Base-by-base conservation (phyloP, 2,329 filamentous ascomycete genomes). In the Phaeosphaeriaceae sp. region DNA sequence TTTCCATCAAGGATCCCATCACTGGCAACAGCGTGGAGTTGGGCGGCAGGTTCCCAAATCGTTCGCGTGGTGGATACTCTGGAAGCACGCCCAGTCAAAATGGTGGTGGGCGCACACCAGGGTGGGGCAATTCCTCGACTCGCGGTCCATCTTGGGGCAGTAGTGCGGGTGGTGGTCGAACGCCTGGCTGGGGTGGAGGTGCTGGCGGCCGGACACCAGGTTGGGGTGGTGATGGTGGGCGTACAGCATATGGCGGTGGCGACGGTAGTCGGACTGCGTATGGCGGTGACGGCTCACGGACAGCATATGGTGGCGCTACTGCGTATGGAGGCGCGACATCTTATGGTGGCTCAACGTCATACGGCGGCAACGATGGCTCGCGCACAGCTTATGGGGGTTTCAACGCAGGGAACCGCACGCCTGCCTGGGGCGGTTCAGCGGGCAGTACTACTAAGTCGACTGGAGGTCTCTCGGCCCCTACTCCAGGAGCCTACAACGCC, bases 1-100 rank as follows among this genome's bases (percentile, higher is more conserved):
- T 99, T n/a, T 87, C 86, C 22, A 91, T 96, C 79, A 93, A 94
- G 77, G 94, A 99, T 62, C 82, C 85, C 61, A 79, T 90, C 54
- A 94, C 90, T 3, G 93, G 93, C 47, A 86, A 89, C 55, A 86
- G 85, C n/a, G 90, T 96, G 61, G 90, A 93, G 65, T 87, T 91
- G 56, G 82, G 83, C 48, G 68, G 68, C 24, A 76, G 68, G 48
- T 77, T 76, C 57, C 69, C 73, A 7, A 73, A 74, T 60, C 71
- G 74, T 46, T 69, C 73, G 9, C 73, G 74, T 56, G 79, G 77
- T 48, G 71, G 71, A 17, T 83, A 80, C 62, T 53, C 67, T 21
- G 72, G 74, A 36, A 62, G 63, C 24, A 69, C 70, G 17, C 69
- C 71, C 25, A 65, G 75, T 74, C 75, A 81, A 70, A 69, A 76